Conservation (phyloP, 768 basidiomycete genomes). For the Rhizopogon vinicolor region DNA sequence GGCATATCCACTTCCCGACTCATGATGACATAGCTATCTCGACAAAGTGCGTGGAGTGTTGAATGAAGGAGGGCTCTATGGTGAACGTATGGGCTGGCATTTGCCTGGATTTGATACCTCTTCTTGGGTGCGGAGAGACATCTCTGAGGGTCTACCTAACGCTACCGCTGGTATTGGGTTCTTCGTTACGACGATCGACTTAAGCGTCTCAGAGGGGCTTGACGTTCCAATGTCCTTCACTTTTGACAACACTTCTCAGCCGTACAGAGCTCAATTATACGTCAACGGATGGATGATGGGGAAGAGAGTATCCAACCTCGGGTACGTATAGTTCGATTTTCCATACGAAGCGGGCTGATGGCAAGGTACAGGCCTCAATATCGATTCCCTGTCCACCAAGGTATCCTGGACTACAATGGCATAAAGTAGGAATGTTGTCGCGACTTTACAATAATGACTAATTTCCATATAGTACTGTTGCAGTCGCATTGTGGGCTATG, state of each 20-base stretch:
- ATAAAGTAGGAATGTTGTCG: slow-evolving; percentile 43
- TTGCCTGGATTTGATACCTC: slow-evolving; percentile 65
- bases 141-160: slow-evolving; percentile 54
- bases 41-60: slow-evolving; percentile 68
- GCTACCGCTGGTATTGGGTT: slow-evolving; percentile 70
- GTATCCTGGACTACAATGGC: slow-evolving; percentile 71
- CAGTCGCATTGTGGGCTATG: slow-evolving; percentile 70
- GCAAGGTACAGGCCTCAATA: slow-evolving; percentile 55
- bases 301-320: slow-evolving; percentile 67
- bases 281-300: slow-evolving; percentile 93
- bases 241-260: slow-evolving; percentile 58
- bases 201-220: slow-evolving; percentile 52
- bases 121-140: slow-evolving; percentile 52
- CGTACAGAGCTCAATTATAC: slow-evolving; percentile 70
- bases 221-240: slow-evolving; percentile 72
- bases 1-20: background rate
- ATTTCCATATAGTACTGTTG: slow-evolving; percentile 38
- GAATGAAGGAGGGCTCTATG: slow-evolving; percentile 70
- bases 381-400: slow-evolving; percentile 81
- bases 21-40: slow-evolving; percentile 46
- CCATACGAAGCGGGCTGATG: background rate
- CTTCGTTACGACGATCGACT: slow-evolving; percentile 69
- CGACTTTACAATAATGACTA: background rate
- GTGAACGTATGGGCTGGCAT: slow-evolving; percentile 74
- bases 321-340: slow-evolving; percentile 34